Percentiles rank a stretch among this genome's conserved stretches.
Conservation (phyloP, 805 yeast genomes). For the Citeromyces matritensis region DNA sequence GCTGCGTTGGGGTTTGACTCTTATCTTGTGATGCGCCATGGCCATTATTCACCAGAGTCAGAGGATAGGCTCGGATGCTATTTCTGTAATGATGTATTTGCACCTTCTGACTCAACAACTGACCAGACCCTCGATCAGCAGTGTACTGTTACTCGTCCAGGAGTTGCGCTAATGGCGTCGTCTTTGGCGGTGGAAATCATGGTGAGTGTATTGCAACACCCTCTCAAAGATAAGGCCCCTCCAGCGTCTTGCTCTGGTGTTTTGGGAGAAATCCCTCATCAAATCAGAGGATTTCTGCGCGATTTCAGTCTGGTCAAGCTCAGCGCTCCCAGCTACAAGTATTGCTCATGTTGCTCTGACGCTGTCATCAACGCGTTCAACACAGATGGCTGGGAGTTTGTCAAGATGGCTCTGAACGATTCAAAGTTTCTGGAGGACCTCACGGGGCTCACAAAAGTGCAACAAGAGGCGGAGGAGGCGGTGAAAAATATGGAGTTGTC, state of each 20-base stretch:
- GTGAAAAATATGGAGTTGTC: conserved; percentile 12
- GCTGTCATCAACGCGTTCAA: conserved; percentile 36
- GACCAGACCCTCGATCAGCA: conserved; percentile 90
- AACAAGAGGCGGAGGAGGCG: conserved; percentile 49
- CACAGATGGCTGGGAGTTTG: conserved; percentile 67
- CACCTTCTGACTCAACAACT: conserved; percentile 78
- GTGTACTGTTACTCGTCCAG: conserved; percentile 98
- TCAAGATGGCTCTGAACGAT: conserved; percentile 52
- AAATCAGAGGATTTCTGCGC: conserved; percentile 74
- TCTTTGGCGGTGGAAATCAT: conserved; percentile 76
- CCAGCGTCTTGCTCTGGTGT: conserved; percentile 18
- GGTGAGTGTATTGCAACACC: conserved; percentile 61
- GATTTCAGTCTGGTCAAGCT: conserved; percentile 50
- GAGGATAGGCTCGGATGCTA: conserved; percentile 70
- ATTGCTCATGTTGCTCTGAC: conserved; percentile 80
- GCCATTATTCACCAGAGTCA: conserved; percentile 22
- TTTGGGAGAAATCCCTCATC: conserved; percentile 76
- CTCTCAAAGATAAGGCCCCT: conserved; percentile 27
- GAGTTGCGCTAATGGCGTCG: conserved; percentile 81
- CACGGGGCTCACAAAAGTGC: conserved; percentile 68
- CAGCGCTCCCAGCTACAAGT: conserved; percentile 54
- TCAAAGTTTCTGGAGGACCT: conserved; percentile 55
- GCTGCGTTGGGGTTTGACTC: conserved; percentile 95
- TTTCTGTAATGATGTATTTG: conserved; percentile 91
- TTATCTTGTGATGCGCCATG: conserved; percentile 89